These are phyloP conservation scores for Hibiscus trionum DNA, from an alignment of 345 rosid genomes.

Conservation along the genomic window DNA sequence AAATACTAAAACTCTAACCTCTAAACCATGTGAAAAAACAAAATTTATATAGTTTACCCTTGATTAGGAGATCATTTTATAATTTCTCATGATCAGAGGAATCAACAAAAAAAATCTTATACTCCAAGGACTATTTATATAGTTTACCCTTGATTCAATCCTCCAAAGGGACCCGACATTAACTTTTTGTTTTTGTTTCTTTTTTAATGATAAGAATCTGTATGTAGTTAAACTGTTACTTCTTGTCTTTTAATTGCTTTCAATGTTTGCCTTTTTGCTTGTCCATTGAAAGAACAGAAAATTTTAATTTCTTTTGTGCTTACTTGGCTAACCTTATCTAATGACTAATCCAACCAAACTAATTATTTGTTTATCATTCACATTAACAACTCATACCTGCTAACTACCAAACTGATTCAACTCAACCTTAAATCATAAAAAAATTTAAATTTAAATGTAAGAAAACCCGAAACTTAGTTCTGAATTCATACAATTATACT, in stretches of 20 bases:
- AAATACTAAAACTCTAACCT: too few relatives aligned
- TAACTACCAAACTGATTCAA: too few relatives aligned
- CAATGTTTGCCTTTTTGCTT: not conserved
- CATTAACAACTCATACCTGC: not conserved
- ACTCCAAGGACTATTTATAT: too few relatives aligned
- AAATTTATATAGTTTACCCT: too few relatives aligned
- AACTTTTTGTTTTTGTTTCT: not conserved
- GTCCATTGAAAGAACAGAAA: not conserved
- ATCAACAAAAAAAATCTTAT: too few relatives aligned
- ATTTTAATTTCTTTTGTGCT: not conserved
- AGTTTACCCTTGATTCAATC: not conserved
- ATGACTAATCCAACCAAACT: not conserved
- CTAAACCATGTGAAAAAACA: too few relatives aligned
- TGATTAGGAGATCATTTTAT: too few relatives aligned
- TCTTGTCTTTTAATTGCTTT: constrained; percentile 1
- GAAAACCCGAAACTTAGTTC: too few relatives aligned
- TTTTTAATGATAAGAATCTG: not conserved
- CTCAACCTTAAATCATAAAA: too few relatives aligned
- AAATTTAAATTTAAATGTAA: too few relatives aligned
- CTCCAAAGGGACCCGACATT: not conserved
- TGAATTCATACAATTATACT: too few relatives aligned
- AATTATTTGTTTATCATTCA: not conserved
- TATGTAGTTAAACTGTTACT: constrained; percentile 5
- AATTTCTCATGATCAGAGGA: too few relatives aligned
- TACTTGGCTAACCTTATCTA: not conserved